A percentile compares a stretch with the other conserved stretches of the same genome.
phyloP scores from a whole-genome alignment of 2,329 filamentous ascomycete genomes.

The Alternaria incomplexa region DNA sequence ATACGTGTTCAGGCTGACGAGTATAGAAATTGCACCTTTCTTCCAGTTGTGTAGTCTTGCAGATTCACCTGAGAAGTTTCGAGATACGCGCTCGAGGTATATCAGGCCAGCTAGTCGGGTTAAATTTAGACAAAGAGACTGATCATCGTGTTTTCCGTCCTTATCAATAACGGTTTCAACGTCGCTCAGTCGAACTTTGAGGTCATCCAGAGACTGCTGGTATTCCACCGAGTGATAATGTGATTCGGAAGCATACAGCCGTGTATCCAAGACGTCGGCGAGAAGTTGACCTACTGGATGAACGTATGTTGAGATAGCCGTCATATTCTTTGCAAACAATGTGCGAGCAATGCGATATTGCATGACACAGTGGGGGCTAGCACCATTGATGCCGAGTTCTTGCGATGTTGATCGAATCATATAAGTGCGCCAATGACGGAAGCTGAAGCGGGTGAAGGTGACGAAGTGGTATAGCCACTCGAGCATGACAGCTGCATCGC shows the following conservation, averaged over 20 bases:
- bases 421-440: conserved; percentile 18
- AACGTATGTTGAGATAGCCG: neutral
- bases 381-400: conserved; percentile 1
- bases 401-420: neutral
- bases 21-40: neutral
- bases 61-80: neutral
- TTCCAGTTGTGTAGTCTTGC: neutral
- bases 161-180: neutral
- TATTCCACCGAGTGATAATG: neutral
- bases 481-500: neutral
- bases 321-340: neutral
- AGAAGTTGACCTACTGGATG: neutral
- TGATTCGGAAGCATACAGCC: neutral
- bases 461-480: conserved; percentile 14
- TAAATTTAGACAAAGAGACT: neutral
- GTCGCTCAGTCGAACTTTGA: neutral
- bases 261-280: neutral
- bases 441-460: conserved; percentile 9
- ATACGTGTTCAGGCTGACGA: neutral
- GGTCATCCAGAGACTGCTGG: neutral
- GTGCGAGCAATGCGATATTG: neutral
- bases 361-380: neutral
- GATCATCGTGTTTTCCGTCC: neutral
- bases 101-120: neutral
- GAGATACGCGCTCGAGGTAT: neutral